Base-by-base conservation (phyloP, 2,329 filamentous ascomycete genomes). In the Trichoderma koningiopsis region DNA sequence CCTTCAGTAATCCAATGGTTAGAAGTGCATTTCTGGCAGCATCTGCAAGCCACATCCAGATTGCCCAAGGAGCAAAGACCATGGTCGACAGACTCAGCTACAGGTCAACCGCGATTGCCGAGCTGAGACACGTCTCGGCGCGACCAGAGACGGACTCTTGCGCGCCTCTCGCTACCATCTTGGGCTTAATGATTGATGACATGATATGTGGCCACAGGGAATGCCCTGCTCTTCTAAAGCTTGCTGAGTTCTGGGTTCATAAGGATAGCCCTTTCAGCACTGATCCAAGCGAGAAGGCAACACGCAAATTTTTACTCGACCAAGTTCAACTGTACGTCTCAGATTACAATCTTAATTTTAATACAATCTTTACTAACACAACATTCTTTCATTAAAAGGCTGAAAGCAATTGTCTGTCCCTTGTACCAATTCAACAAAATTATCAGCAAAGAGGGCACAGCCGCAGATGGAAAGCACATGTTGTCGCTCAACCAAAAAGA, bases 121-220 rank as follows among this genome's bases (percentile, higher is more conserved):
- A 64, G 8, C 24, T 64, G 24, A 29, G 61, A 8, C 61, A 55
- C 24, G 37, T 64, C 14, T 40, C 61, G 19, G 47, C 61, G 27
- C 47, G 33, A 31, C 61, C 49, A 64, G 61, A 64, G 40, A 64
- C 61, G 14, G 61, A 64, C 27, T 56, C 61, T 22, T 64, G 22
- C 29, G 49, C 47, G 16, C 61, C 61, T 4, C 61, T 64, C 2
- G 49, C 49, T 13, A 64, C 61, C 8, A 64, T 64, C 49, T 11
- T 64, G 2, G 61, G 61, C 1, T 24, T 64, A 16, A 64, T 64
- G 61, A 64, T 64, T 5, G 61, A 64, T 27, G 61, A 64, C 14
- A 64, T 64, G 49, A 64, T 64, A 56, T 64, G 61, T n/a, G 61
- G 61, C 4, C 61, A 64, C 10, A 64, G 61, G 29, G 61, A 64